Conservation (phyloP, 2,329 filamentous ascomycete species). For the Aspergillus ustus region DNA sequence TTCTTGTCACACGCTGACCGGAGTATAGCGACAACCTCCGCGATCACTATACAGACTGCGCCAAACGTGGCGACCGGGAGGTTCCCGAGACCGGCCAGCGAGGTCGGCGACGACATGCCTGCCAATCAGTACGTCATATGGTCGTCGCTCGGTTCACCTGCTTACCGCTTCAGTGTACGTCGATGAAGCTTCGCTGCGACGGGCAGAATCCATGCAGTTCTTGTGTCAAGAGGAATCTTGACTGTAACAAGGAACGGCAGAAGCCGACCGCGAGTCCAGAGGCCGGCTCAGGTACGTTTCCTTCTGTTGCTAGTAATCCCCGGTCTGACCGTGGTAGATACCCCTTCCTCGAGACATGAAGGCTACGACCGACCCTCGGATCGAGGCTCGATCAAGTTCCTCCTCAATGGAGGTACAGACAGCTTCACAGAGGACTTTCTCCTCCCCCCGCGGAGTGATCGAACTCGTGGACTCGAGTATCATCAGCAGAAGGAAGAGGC, state of each 20-base stretch:
- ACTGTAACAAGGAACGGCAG: conserved; percentile 44
- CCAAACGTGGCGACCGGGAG: conserved; percentile 46
- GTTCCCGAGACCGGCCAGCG: conserved; percentile 52
- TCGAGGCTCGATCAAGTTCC: conserved; percentile 52
- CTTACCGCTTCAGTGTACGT: conserved; percentile 43
- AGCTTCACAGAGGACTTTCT: conserved; percentile 52
- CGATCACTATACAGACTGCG: conserved; percentile 51
- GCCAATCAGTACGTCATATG: conserved; percentile 47
- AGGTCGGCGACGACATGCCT: conserved; percentile 53
- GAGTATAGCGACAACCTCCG: conserved; percentile 49
- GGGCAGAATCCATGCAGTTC: conserved; percentile 50
- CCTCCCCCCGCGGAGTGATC: conserved; percentile 47
- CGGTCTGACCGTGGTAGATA: conserved; percentile 15
- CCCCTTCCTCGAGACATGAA: conserved; percentile 30
- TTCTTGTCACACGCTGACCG: not conserved
- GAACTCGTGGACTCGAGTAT: conserved; percentile 41
- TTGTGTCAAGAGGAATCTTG: conserved; percentile 48
- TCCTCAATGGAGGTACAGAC: conserved; percentile 51
- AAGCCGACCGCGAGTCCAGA: conserved; percentile 21
- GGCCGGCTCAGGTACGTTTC: conserved; percentile 26
- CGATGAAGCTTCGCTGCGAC: conserved; percentile 54
- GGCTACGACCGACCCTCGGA: conserved; percentile 42
- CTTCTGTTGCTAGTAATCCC: not conserved
- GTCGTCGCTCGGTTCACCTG: not conserved
- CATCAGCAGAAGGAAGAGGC: conserved; percentile 38